Base-by-base conservation (phyloP, 2,329 filamentous ascomycete genomes). In the Calcarisporium arbuscula region DNA sequence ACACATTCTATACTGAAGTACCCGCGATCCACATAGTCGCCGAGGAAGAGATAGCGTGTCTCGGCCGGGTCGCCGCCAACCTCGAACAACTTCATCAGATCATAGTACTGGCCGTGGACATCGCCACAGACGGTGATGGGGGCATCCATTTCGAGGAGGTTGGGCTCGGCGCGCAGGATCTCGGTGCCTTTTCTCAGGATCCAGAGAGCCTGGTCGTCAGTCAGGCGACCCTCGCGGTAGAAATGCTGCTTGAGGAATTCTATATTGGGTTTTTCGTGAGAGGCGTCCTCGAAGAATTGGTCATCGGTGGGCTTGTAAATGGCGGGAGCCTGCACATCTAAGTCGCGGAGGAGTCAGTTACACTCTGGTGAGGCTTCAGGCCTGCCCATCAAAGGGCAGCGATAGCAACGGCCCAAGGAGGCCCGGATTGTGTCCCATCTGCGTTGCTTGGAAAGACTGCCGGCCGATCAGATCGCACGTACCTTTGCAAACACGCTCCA, bases 1-100 rank as follows among this genome's bases (percentile, higher is more conserved):
- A 98, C 92, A 60, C 92, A 98, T 74, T 98, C 92, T 57, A 98
- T 96, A 61, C 89, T 95, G 65, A 96, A 98, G 67, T 98, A 98
- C 35, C 92, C 92, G 60, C 92, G 78, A 60, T 98, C 92, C 46
- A 98, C 92, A 58, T 98, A 98, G 64, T 98, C 92, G 42, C 92
- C 92, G 45, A 98, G 70, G 65, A 98, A 98, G 40, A 98, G 77
- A 64, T 98, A 98, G 54, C 92, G 72, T 19, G 92, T 98, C 67
- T 98, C 92, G 35, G 90, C 79, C 26, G 92, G 92, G 61, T 98
- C 92, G 45, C 92, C 92, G 47, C 92, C 92, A 33, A 98, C 92
- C 64, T 98, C 92, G 54, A 98, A 98, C 21, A 98, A 74, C 72
- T 98, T 98, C 92, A 98, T 98, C 57, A 98, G 67, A 62, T 98